phyloP scores from a whole-genome alignment of 495 filamentous ascomycete genomes.

The Trichoderma asperelloides region DNA sequence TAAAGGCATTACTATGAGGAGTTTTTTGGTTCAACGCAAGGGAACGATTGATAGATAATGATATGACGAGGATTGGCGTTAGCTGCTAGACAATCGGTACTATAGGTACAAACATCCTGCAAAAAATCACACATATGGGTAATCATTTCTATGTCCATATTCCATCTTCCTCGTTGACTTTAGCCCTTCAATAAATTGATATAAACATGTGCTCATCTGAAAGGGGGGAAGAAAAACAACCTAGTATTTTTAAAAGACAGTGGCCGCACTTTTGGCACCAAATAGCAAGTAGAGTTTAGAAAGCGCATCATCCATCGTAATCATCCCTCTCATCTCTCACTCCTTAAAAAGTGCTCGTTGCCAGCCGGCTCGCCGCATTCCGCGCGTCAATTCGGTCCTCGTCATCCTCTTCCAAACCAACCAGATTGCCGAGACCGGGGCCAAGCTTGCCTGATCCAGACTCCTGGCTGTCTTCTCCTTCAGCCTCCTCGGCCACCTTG shows the following conservation, averaged over 20 bases:
- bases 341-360: conserved; percentile 78
- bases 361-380: conserved; percentile 89
- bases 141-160: background rate
- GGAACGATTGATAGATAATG: conserved; percentile 7
- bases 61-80: background rate
- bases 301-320: too few relatives aligned
- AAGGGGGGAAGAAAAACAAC: background rate
- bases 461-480: conserved; percentile 34
- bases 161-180: background rate
- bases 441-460: conserved; percentile 21
- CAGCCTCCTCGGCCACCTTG: conserved; percentile 33
- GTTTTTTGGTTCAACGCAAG: background rate
- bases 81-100: too few relatives aligned
- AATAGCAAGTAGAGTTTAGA: background rate
- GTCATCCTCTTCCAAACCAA: conserved; percentile 73
- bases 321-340: background rate
- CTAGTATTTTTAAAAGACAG: background rate
- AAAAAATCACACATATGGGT: background rate
- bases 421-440: conserved; percentile 49
- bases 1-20: background rate
- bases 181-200: background rate
- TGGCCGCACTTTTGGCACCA: background rate
- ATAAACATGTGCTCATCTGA: conserved; percentile 1
- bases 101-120: background rate
- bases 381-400: conserved; percentile 89